These are phyloP conservation scores for Conticribra weissflogii DNA, from an alignment of 108 stramenopile species.

Conservation along the genomic window DNA sequence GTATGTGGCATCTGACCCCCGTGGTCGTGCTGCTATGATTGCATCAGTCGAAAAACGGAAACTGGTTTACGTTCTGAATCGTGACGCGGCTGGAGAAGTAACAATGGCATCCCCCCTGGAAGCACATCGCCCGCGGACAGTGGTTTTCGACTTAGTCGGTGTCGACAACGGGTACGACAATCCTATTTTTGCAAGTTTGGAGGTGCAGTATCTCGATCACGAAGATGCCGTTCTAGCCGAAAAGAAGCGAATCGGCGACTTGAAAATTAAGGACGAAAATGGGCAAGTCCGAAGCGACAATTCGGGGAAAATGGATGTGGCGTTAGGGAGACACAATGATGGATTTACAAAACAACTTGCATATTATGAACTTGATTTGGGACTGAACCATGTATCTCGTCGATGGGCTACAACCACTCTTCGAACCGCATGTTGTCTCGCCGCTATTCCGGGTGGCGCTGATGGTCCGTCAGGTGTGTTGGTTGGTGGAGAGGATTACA, in stretches of 20 bases:
- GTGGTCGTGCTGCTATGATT: constrained; percentile 90
- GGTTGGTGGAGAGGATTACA: constrained; percentile 94
- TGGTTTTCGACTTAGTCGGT: constrained; percentile 86
- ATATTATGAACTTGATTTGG: constrained; percentile 98
- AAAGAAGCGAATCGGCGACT: constrained; percentile 16
- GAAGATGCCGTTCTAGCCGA: constrained; percentile 58
- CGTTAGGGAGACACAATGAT: constrained; percentile 33
- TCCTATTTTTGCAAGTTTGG: constrained; percentile 95
- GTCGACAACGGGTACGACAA: constrained; percentile 98
- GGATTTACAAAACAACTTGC: constrained; percentile 69
- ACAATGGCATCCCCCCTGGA: constrained; percentile 95
- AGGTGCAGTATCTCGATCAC: constrained; percentile 91
- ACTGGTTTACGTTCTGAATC: constrained; percentile 95
- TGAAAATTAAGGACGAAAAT: constrained; percentile 19
- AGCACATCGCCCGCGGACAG: constrained; percentile 89
- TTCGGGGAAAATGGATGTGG: constrained; percentile 18
- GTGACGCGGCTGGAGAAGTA: constrained; percentile 71
- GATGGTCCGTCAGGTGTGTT: constrained; percentile 95
- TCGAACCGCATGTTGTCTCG: constrained; percentile 83
- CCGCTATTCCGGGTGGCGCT: constrained; percentile 91
- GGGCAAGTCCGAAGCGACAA: constrained; percentile 54
- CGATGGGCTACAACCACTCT: constrained; percentile 80
- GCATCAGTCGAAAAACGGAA: constrained; percentile 95
- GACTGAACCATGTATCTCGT: constrained; percentile 97
- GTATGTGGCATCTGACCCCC: constrained; percentile 95